Evolutionary conservation across 2,329 filamentous ascomycete genomes (phyloP).

Genomic region (Sarocladium kiliense): DNA sequence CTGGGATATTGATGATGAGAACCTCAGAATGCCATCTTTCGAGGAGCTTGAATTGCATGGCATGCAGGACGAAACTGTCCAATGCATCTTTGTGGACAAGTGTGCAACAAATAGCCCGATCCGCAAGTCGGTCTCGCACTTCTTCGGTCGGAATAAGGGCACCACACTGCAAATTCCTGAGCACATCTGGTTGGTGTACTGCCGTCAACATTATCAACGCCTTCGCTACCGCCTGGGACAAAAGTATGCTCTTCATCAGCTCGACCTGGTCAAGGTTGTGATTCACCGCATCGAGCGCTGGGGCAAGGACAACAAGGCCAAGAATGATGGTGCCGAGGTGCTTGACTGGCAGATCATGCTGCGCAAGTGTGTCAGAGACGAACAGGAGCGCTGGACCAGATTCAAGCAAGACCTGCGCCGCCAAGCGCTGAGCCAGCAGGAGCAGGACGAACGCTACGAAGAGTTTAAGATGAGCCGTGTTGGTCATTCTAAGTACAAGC

Average conservation of each 20-base stretch:
- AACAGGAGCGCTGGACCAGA: slow-evolving; percentile 7
- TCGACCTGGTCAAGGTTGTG: slow-evolving; percentile 58
- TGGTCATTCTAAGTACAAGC: neutral
- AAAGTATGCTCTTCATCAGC: slow-evolving; percentile 58
- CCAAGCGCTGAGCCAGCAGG: slow-evolving; percentile 1
- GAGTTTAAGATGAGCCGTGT: slow-evolving; percentile 5
- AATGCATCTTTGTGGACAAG: slow-evolving; percentile 51
- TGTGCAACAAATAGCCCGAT: slow-evolving; percentile 55
- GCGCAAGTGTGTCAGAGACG: slow-evolving; percentile 8
- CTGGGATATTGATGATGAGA: slow-evolving; percentile 7
- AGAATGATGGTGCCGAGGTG: slow-evolving; percentile 5
- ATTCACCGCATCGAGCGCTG: slow-evolving; percentile 59
- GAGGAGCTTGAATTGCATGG: slow-evolving; percentile 5
- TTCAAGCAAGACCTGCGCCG: slow-evolving; percentile 8
- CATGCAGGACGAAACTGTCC: slow-evolving; percentile 20
- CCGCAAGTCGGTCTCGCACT: slow-evolving; percentile 74
- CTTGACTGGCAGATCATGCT: slow-evolving; percentile 8
- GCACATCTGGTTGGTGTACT: slow-evolving; percentile 69
- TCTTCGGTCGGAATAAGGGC: slow-evolving; percentile 78
- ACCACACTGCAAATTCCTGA: slow-evolving; percentile 67
- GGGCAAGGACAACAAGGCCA: slow-evolving; percentile 31
- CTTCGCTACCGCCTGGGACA: slow-evolving; percentile 61
- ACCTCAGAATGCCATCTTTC: slow-evolving; percentile 3
- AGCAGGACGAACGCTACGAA: slow-evolving; percentile 3
- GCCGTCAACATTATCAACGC: slow-evolving; percentile 79